A percentile compares a stretch with the other conserved stretches of the same genome.
These are phyloP conservation scores for Hypsizygus marmoreus DNA, from an alignment of 768 basidiomycete genomes.

Conservation along the genomic window DNA sequence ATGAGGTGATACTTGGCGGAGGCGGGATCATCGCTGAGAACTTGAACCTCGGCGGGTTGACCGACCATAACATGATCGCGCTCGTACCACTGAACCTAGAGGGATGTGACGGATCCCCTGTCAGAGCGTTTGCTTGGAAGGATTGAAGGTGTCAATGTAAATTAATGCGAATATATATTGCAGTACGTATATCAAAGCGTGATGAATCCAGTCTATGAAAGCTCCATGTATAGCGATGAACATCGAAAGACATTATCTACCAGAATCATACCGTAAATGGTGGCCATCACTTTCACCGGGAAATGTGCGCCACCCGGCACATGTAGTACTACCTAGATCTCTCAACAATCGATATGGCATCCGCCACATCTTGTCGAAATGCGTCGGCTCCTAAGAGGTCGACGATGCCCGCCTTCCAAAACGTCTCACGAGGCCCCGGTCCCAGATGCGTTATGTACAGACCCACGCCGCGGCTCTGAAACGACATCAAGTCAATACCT, in stretches of 20 bases:
- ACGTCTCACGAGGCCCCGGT: slow-evolving; percentile 38
- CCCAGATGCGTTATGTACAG: slow-evolving; percentile 55
- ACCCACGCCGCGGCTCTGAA: slow-evolving; percentile 51
- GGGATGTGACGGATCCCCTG: slow-evolving; percentile 66
- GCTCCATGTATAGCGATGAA: no score
- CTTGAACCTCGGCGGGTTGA: slow-evolving; percentile 52
- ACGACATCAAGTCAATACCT: background rate
- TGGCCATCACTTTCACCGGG: background rate
- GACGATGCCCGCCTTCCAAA: slow-evolving; percentile 53
- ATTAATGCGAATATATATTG: no score
- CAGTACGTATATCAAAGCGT: no score
- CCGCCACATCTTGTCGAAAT: slow-evolving; percentile 51
- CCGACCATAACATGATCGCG: slow-evolving; percentile 40
- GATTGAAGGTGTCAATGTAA: no score
- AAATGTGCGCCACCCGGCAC: background rate
- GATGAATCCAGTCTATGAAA: no score
- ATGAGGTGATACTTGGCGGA: slow-evolving; percentile 58
- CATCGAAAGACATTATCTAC: no score
- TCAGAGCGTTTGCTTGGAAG: slow-evolving; percentile 64
- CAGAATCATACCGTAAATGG: background rate
- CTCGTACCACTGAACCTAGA: slow-evolving; percentile 61
- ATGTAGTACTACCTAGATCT: slow-evolving; percentile 15
- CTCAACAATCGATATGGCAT: slow-evolving; percentile 49
- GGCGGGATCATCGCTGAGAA: slow-evolving; percentile 75
- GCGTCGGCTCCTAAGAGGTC: slow-evolving; percentile 49